Percentiles rank a stretch among this genome's conserved stretches.
These are phyloP conservation scores for Bipolaris oryzae DNA, from an alignment of 2,329 filamentous ascomycete species.

Conservation along the genomic window DNA sequence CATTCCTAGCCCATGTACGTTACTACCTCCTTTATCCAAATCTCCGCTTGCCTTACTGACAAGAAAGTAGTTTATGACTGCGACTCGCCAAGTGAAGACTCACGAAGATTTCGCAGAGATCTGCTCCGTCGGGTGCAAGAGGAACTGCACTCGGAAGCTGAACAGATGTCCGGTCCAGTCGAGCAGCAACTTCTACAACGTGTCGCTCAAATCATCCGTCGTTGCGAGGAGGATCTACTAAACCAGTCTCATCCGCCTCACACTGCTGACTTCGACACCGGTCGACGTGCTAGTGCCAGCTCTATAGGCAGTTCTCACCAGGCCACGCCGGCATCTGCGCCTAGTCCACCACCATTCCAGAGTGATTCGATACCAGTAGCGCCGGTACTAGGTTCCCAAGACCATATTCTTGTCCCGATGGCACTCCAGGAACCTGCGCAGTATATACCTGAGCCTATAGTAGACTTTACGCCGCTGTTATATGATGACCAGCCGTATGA, in stretches of 20 bases:
- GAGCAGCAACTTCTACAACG: slow-evolving; percentile 37
- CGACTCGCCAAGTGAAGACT: slow-evolving; percentile 33
- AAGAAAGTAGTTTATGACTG: slow-evolving; percentile 41
- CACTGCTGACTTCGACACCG: neutral
- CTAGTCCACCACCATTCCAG: neutral
- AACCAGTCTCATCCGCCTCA: slow-evolving; percentile 11
- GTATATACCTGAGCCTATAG: slow-evolving; percentile 8
- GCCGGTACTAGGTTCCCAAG: neutral
- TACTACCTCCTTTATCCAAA: no score
- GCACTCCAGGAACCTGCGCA: neutral
- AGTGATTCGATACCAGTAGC: neutral
- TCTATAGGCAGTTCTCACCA: slow-evolving; percentile 11
- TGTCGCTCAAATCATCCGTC: slow-evolving; percentile 36
- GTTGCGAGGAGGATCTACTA: slow-evolving; percentile 35
- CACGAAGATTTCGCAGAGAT: slow-evolving; percentile 41
- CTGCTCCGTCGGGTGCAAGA: slow-evolving; percentile 43
- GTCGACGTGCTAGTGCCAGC: slow-evolving; percentile 2
- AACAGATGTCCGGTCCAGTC: slow-evolving; percentile 24
- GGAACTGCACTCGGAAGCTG: slow-evolving; percentile 37
- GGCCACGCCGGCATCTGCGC: slow-evolving; percentile 1
- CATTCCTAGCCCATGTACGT: slow-evolving; percentile 48
- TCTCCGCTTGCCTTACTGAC: slow-evolving; percentile 1
- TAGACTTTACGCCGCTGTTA: neutral
- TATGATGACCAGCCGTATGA: slow-evolving; percentile 16
- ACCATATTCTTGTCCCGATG: neutral